Conservation (phyloP, 192 early-diverging fungal species). For the Podila horticola region DNA sequence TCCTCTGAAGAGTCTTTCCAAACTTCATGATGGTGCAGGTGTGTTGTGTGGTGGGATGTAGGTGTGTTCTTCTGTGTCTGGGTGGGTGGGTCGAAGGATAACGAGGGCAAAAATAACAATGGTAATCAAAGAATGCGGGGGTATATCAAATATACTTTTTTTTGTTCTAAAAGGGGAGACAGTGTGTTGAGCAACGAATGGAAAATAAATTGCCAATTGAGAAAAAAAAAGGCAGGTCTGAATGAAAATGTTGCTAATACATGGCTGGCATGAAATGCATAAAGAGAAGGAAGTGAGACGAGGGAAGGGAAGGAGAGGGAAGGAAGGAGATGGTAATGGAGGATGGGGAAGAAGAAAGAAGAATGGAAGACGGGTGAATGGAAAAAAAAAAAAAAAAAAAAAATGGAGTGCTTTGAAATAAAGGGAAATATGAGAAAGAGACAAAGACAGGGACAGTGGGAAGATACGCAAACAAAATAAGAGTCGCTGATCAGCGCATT, state of each 20-base stretch:
- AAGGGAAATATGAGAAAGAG: slow-evolving; percentile 1
- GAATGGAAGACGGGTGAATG: neutral
- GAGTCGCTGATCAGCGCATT: neutral
- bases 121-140: too few relatives aligned
- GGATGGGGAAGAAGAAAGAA: neutral
- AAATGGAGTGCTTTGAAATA: neutral
- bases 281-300: neutral
- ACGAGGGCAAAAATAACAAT: too few relatives aligned
- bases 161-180: too few relatives aligned
- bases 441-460: neutral
- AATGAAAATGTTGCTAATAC: neutral
- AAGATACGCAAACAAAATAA: neutral
- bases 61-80: neutral
- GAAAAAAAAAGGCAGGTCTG: neutral
- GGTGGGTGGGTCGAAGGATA: neutral
- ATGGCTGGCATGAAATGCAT: slow-evolving; percentile 1
- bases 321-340: neutral
- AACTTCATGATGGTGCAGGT: slow-evolving; percentile 57
- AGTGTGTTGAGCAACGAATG: too few relatives aligned
- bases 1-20: slow-evolving; percentile 60
- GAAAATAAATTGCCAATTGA: neutral
- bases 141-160: too few relatives aligned
- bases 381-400: neutral
- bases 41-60: neutral
- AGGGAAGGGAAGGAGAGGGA: neutral